Conservation (phyloP, 1,139 yeast species). For the Pichia sp. region DNA sequence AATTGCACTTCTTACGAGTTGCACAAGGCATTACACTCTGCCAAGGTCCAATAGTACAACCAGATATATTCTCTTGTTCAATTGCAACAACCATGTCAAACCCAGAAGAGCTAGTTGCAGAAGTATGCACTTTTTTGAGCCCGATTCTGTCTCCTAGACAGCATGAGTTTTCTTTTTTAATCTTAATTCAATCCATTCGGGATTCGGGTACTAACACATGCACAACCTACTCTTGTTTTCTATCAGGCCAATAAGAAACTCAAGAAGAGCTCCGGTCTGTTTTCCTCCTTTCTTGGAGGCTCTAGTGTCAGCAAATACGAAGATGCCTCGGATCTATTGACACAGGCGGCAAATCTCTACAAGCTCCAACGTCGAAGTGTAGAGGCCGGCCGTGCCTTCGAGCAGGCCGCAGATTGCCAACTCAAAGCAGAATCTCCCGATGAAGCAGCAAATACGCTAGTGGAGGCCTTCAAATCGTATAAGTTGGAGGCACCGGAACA, state of each 20-base stretch:
- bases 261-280: slow-evolving; percentile 68
- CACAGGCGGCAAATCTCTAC: slow-evolving; percentile 87
- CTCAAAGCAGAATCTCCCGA: slow-evolving; percentile 72
- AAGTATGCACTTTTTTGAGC: slow-evolving; percentile 25
- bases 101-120: slow-evolving; percentile 33
- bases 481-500: slow-evolving; percentile 68
- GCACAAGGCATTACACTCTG: neutral
- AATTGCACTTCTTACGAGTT: neutral
- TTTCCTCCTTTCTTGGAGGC: slow-evolving; percentile 64
- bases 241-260: slow-evolving; percentile 65
- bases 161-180: neutral
- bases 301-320: slow-evolving; percentile 67
- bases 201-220: slow-evolving; percentile 12
- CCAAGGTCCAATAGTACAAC: neutral
- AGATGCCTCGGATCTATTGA: slow-evolving; percentile 87
- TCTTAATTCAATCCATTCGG: neutral
- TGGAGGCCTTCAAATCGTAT: slow-evolving; percentile 89
- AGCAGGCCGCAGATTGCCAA: slow-evolving; percentile 81
- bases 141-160: neutral
- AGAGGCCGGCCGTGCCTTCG: slow-evolving; percentile 78
- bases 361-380: slow-evolving; percentile 63
- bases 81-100: slow-evolving; percentile 28
- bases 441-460: slow-evolving; percentile 85
- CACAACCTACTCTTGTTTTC: neutral
- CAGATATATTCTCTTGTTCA: neutral